Percentiles rank a stretch among this genome's conserved stretches.
Conservation (phyloP, 352 stramenopile genomes). For the Peronosclerospora sorghi region DNA sequence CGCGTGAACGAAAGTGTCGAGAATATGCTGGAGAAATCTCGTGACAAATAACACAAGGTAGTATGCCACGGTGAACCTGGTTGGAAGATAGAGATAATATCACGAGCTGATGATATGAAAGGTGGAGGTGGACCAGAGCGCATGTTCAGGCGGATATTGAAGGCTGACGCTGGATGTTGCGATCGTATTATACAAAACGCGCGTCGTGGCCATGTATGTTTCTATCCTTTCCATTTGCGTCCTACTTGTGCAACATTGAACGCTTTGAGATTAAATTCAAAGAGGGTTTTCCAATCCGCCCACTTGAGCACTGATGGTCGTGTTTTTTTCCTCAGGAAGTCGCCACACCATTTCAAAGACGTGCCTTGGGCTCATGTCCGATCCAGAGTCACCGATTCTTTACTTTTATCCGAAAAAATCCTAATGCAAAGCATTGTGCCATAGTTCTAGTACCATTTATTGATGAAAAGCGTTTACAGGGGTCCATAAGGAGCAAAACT, state of each 20-base stretch:
- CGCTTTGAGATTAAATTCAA: constrained; percentile 89
- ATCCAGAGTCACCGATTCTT: constrained; percentile 92
- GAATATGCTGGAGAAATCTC: constrained; percentile 68
- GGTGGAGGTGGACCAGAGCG: constrained; percentile 78
- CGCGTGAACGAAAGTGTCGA: constrained; percentile 72
- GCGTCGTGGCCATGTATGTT: constrained; percentile 99
- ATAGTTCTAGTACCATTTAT: constrained; percentile 98
- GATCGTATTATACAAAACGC: constrained; percentile 98
- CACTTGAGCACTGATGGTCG: constrained; percentile 98
- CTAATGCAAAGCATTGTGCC: constrained; percentile 98
- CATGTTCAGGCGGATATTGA: constrained; percentile 94
- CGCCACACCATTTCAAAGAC: constrained; percentile 88
- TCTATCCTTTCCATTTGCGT: constrained; percentile 98
- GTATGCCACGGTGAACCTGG: constrained; percentile 91
- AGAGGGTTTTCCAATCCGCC: constrained; percentile 90
- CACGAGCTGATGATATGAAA: constrained; percentile 74
- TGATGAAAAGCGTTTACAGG: constrained; percentile 90
- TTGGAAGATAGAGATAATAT: constrained; percentile 94
- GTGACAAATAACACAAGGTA: constrained; percentile 84
- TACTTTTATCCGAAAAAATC: constrained; percentile 95
- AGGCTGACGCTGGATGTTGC: constrained; percentile 97
- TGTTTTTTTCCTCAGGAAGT: constrained; percentile 92
- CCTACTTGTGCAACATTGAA: constrained; percentile 86
- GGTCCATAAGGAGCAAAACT: constrained; percentile 71
- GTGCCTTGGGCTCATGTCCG: constrained; percentile 93